Base-by-base conservation (phyloP, 106 monocot genomes). In the Phalaenopsis aphrodite region DNA sequence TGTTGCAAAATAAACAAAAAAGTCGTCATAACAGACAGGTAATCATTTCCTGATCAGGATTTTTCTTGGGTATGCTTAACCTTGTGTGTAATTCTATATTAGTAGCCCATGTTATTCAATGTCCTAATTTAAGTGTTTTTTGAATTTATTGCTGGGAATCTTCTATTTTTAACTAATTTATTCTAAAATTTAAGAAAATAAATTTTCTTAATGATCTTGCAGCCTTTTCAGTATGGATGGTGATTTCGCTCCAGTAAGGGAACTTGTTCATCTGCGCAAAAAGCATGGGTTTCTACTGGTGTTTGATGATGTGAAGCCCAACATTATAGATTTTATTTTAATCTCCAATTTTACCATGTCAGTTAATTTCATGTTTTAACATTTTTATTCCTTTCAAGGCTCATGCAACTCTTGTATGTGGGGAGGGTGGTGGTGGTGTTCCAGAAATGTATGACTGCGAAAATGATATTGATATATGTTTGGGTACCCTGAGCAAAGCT, bases 221-320 rank as follows among this genome's bases (percentile, higher is more conserved):
- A 98, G 98, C 79, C 81, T 98, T 68, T 98, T 98, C 83, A 98
- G 98, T 82, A 97, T 97, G 97, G 97, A 97, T 94, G 97, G 97
- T 67, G 97, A 97, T 87, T 97, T 97, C 82, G 92, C 94, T 84
- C 94, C 92, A 77, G 75, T 97, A 21, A 5, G 45, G 42, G 65
- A 97, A 81, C 89, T 97, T 75, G 85, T 89, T 47, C 72, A 88
- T 78, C 86, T 97, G 42, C 90, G 92, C 21, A 89, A 71, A 78
- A 89, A 90, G 77, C 85, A 94, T 78, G 79, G 84, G 8, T 97
- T 97, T 86, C 71, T 97, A 36, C 86, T 97, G 75, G 97, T 84
- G 43, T 89, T 94, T 84, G 98, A 98, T 89, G 98, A 98, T 89
- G 98, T 94, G 66, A 86, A 85, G 82, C 39, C 56, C 36, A 65